Conservation (phyloP, 306 rosid genomes). For the Casuarina cunninghamiana region DNA sequence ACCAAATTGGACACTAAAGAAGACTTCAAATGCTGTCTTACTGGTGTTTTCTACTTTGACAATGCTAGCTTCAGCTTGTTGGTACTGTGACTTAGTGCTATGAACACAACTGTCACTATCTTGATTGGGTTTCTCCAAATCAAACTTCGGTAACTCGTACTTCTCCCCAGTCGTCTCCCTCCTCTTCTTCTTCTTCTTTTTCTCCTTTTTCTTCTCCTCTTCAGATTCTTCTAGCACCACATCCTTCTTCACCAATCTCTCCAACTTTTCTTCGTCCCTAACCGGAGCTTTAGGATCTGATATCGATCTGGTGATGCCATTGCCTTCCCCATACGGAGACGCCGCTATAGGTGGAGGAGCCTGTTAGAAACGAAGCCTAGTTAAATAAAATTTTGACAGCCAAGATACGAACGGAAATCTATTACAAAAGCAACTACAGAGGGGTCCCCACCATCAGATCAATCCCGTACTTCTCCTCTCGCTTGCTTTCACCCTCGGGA, state of each 20-base stretch:
- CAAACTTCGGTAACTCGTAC: constrained; percentile 32
- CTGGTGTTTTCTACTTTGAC: constrained; percentile 43
- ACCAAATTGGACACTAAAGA: background rate
- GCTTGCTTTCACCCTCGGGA: constrained; percentile 30
- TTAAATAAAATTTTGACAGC: constrained; percentile 31
- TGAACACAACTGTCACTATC: constrained; percentile 19
- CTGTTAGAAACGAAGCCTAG: constrained; percentile 37
- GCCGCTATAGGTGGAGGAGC: constrained; percentile 58
- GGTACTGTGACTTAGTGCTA: constrained; percentile 29
- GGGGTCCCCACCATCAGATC: constrained; percentile 70
- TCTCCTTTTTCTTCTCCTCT: constrained; percentile 18
- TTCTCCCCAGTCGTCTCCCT: constrained; percentile 31
- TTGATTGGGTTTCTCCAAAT: constrained; percentile 39
- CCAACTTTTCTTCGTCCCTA: constrained; percentile 41
- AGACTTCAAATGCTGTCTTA: constrained; percentile 29
- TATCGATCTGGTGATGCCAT: constrained; percentile 27
- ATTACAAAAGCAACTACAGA: constrained; percentile 21
- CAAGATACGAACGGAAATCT: constrained; percentile 19
- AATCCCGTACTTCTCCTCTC: constrained; percentile 50
- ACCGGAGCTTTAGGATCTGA: constrained; percentile 33
- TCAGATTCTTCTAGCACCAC: constrained; percentile 28
- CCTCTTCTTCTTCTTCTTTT: constrained; percentile 31
- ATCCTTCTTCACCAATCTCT: constrained; percentile 28
- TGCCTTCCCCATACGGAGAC: constrained; percentile 39
- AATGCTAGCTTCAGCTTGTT: constrained; percentile 32